Base-by-base conservation (phyloP, 2,329 filamentous ascomycete genomes). In the Ophiosphaerella narmari region DNA sequence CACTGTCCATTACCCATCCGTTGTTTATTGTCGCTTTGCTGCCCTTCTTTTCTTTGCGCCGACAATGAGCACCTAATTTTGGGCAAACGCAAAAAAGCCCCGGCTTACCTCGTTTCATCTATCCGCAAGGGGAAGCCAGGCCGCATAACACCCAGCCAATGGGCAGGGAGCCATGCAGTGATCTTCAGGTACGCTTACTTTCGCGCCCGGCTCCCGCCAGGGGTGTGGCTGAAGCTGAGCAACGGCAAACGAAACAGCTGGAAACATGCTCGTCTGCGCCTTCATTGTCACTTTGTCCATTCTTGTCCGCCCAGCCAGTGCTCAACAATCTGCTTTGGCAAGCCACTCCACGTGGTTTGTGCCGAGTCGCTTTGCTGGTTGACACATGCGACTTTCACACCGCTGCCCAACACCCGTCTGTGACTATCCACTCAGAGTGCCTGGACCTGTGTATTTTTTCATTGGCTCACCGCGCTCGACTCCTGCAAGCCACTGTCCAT, bases 21-120 rank as follows among this genome's bases (percentile, higher is more conserved):
- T 21, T 5, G 18, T 21, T 6, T 29, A 29, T 29, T 29, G 26
- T 29, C 11, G 3, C 26, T 29, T 29, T 29, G 26, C 11, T 29
- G 11, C 11, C 6, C 26, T 39, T 40, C 14, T 37, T 48, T 39
- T 31, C 34, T 46, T 36, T 32, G 29, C 40, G 39, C 36, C 26
- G 16, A 29, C 26, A 29, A 29, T 29, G 7, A 29, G 44, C 48
- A 55, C 48, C 60, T 57, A 52, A 54, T 55, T 54, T 43, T 59
- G 58, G 63, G 35, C 43, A 50, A 44, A 43, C 41, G 35, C 36
- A 50, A 54, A 52, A 52, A 51, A 50, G 54, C 61, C 61, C 53
- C 39, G 44, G 52, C 36, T 62, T 68, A 64, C 68, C 63, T 52
- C 32, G 66, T 69, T 67, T 70, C 65, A 68, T 40, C 26, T 42